Evolutionary conservation across 208 protist genomes (phyloP), one percentile per base, ranked within the genome.

Genomic region (Trichomonas vaginalis): DNA sequence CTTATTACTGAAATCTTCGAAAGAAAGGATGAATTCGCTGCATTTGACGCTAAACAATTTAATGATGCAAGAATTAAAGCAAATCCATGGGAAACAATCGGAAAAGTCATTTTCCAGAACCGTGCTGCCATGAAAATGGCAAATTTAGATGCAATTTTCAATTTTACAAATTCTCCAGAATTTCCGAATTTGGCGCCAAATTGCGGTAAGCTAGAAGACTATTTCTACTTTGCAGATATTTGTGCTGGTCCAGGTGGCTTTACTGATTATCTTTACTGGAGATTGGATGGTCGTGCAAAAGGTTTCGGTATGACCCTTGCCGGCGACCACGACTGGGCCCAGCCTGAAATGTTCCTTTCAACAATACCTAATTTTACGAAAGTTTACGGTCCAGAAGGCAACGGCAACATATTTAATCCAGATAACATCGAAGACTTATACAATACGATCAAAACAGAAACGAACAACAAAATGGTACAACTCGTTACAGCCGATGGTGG

Each of bases 171-270:
- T 51, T 39, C 40, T 10, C 45, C 17, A 35, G 15, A 39, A 39
- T 92, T 92, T 39, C 35, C 35, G 8, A 6, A 12, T n/a, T 2
- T 70, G 2, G 45, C 14, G 39, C 92, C 51, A 37, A 17, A 49
- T 42, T 80, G 27, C 35, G 39, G 47, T 48, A 35, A 95, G 42
- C 14, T 37, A 46, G 37, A 95, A 37, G 17, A 95, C 6, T 80
- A 79, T 2, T 80, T 95, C 42, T 95, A 46, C 14, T 95, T 95
- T 35, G 92, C 92, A 45, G 92, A 95, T 95, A 95, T 95, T 95
- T 95, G 92, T 27, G 92, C 92, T 35, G 92, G 92, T 46, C 92
- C 92, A n/a, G 92, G 92, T 95, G 92, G 92, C 17, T 95, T 95
- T 40, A 95, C 49, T 42, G 92, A 95, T 61, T 95, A 95, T 79